Evolutionary conservation across 306 rosid species (phyloP).

Genomic region (Arachis hypogaea): DNA sequence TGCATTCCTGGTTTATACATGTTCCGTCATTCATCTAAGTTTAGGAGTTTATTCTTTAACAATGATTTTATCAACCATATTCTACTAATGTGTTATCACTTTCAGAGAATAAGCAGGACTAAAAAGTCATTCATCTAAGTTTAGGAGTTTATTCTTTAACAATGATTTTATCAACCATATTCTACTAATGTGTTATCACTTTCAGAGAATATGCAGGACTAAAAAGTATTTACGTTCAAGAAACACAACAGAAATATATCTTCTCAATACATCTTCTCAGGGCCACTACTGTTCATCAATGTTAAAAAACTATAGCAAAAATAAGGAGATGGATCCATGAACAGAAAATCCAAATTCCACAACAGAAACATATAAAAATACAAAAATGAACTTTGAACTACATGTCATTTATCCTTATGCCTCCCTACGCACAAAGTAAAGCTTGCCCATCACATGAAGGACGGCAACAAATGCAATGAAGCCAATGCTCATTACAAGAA

Average conservation of each 20-base stretch:
- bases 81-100: not conserved
- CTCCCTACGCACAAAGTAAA: constrained; percentile 77
- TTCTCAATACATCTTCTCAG: not conserved
- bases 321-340: constrained; percentile 3
- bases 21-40: too few species aligned
- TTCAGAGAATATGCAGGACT: not conserved
- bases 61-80: too few species aligned
- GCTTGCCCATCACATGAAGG: constrained; percentile 95
- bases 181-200: not conserved
- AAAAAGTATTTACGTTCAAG: not conserved
- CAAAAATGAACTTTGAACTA: constrained; percentile 30
- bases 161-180: too few species aligned
- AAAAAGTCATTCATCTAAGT: too few species aligned
- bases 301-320: not conserved
- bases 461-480: constrained; percentile 88
- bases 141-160: too few species aligned
- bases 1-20: too few species aligned
- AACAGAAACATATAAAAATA: constrained; percentile 21
- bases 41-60: too few species aligned
- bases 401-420: constrained; percentile 44
- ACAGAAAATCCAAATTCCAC: constrained; percentile 26
- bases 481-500: constrained; percentile 95
- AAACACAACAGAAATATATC: constrained; percentile 9
- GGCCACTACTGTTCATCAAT: not conserved
- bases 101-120: not conserved